phyloP scores from a whole-genome alignment of 2,329 filamentous ascomycete genomes.

The Curvularia hawaiiensis region DNA sequence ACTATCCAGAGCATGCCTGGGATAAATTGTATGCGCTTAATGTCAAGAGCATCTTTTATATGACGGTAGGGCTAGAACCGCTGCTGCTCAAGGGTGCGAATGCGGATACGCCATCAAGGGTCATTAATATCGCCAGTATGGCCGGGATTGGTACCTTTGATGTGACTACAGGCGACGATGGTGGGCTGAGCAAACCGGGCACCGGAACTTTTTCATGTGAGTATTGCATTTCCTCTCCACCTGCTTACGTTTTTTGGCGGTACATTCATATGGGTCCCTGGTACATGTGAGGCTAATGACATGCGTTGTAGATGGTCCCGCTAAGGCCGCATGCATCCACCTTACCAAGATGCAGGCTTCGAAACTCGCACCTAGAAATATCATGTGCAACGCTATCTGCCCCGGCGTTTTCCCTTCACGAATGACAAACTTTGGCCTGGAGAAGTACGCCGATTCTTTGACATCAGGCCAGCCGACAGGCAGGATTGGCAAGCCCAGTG shows the following conservation, averaged over 20 bases:
- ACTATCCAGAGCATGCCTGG: slow-evolving; percentile 63
- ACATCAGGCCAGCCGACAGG: slow-evolving; percentile 54
- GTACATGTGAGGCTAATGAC: background rate
- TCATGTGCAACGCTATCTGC: slow-evolving; percentile 56
- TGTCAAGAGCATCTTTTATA: slow-evolving; percentile 60
- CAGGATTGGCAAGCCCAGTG: slow-evolving; percentile 54
- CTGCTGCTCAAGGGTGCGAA: slow-evolving; percentile 54
- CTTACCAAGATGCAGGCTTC: slow-evolving; percentile 58
- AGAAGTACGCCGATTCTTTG: slow-evolving; percentile 56
- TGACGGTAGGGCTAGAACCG: slow-evolving; percentile 52
- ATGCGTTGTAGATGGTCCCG: slow-evolving; percentile 51
- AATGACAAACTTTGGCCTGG: slow-evolving; percentile 60
- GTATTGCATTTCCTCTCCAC: slow-evolving; percentile 6
- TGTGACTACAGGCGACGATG: slow-evolving; percentile 53
- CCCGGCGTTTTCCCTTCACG: slow-evolving; percentile 58
- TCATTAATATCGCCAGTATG: slow-evolving; percentile 61
- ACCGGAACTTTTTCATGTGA: slow-evolving; percentile 57
- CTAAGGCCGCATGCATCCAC: slow-evolving; percentile 60
- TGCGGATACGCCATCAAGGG: slow-evolving; percentile 52
- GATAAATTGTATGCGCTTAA: slow-evolving; percentile 62
- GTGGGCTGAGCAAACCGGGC: slow-evolving; percentile 59
- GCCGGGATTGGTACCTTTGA: slow-evolving; percentile 51
- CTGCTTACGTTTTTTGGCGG: background rate
- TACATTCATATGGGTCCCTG: background rate
- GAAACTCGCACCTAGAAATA: slow-evolving; percentile 58